Evolutionary conservation across 352 stramenopile genomes (phyloP), one percentile per base, ranked within the genome.

Genomic region (Plasmopara halstedii): DNA sequence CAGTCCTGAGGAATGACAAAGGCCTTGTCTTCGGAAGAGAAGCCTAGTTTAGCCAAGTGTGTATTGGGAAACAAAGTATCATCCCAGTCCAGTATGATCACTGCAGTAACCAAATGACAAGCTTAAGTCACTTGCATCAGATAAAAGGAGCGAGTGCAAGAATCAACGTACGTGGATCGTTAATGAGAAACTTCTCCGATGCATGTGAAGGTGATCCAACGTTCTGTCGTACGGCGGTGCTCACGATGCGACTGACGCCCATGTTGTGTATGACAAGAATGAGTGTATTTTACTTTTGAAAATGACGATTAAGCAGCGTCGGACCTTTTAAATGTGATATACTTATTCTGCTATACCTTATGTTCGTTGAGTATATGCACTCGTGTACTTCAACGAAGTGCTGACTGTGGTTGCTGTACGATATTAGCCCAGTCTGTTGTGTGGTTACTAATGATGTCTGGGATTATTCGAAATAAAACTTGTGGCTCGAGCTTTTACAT

Each of bases 41-140:
- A 86, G 7, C 70, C 73, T n/a, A 85, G 54, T 22, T 76, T 72
- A 9, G 72, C 46, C 15, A 88, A 51, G 48, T 83, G 66, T 15
- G 75, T 83, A 61, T 85, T 91, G 23, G 79, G 79, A 33, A 88
- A 56, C 8, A 91, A 38, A 23, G 79, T 91, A 64, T 88, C 79
- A 50, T 91, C 76, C 79, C 79, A 91, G 58, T 91, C 79, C 15
- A 91, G 53, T 13, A 91, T 64, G 19, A 91, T 70, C 15, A 87
- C 75, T 88, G 25, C 11, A 41, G 19, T 21, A 35, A 29, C 6
- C 38, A n/a, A n/a, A n/a, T n/a, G n/a, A n/a, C n/a, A 49, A 5
- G 15, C 3, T 42, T 21, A 45, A 36, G 23, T 7, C 15, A 38
- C 50, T 6, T 48, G 34, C 36, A 39, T 31, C 10, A 39, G 37